phyloP scores from a whole-genome alignment of 2,329 filamentous ascomycete species.

The Diaporthe amygdali region DNA sequence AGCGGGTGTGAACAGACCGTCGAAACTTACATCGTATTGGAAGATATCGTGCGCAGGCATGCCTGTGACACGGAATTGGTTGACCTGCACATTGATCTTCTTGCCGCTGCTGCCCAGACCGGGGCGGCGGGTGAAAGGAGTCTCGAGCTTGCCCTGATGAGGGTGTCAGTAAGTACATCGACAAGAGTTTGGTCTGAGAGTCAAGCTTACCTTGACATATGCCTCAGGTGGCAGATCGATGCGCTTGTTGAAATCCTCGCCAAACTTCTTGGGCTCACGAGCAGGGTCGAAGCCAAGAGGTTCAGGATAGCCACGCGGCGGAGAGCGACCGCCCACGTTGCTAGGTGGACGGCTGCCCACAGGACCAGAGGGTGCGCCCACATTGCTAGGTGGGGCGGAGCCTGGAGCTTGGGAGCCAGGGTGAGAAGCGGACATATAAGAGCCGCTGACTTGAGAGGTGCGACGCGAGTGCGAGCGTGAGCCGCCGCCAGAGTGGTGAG shows the following conservation, averaged over 20 bases:
- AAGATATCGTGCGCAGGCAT: conserved; percentile 69
- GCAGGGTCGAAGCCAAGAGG: conserved; percentile 51
- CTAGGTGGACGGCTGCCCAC: conserved; percentile 22
- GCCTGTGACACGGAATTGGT: conserved; percentile 73
- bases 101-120: conserved; percentile 65
- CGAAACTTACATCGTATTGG: conserved; percentile 80
- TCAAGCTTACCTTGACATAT: conserved; percentile 46
- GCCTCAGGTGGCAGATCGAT: conserved; percentile 66
- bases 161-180: conserved; percentile 23
- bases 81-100: conserved; percentile 63
- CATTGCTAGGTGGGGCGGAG: neutral
- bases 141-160: conserved; percentile 31
- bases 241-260: conserved; percentile 41
- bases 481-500: conserved; percentile 7
- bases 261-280: conserved; percentile 33
- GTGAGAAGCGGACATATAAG: conserved; percentile 9
- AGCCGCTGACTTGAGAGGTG: conserved; percentile 2
- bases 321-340: conserved; percentile 3
- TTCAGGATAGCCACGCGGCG: conserved; percentile 15
- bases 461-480: conserved; percentile 10
- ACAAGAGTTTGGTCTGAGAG: neutral
- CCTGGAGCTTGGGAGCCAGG: conserved; percentile 7
- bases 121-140: conserved; percentile 52
- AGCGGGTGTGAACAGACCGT: neutral
- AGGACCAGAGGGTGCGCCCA: conserved; percentile 11